A percentile compares a stretch with the other conserved stretches of the same genome.
phyloP scores from a whole-genome alignment of 2,329 filamentous ascomycete species.

The Elsinoe batatas region DNA sequence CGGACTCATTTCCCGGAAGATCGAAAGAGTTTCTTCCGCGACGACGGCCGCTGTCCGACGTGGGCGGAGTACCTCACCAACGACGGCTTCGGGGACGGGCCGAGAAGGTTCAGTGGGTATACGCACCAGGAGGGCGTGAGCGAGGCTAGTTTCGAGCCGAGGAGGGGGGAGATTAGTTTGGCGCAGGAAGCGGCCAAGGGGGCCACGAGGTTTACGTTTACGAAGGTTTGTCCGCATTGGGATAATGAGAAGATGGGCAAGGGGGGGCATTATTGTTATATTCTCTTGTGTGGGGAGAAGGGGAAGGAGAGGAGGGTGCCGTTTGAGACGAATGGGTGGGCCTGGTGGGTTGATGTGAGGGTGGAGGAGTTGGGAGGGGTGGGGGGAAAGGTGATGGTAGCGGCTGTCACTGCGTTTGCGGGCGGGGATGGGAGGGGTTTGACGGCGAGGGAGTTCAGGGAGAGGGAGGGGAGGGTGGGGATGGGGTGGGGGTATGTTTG shows the following conservation, averaged over 20 bases:
- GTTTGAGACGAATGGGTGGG: conserved; percentile 63
- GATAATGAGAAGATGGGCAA: conserved; percentile 56
- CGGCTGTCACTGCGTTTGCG: conserved; percentile 48
- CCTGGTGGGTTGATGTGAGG: conserved; percentile 70
- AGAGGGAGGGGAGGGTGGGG: conserved; percentile 37
- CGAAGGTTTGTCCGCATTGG: conserved; percentile 75
- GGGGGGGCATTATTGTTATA: conserved; percentile 57
- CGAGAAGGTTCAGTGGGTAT: conserved; percentile 38
- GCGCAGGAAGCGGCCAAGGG: conserved; percentile 33
- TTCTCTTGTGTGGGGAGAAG: conserved; percentile 59
- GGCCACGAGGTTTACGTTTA: conserved; percentile 63
- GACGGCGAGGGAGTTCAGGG: conserved; percentile 38
- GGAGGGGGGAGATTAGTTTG: conserved; percentile 50
- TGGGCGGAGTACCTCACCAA: conserved; percentile 80
- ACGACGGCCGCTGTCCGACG: conserved; percentile 51
- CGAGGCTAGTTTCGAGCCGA: conserved; percentile 52
- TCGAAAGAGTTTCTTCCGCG: conserved; percentile 58
- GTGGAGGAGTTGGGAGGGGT: conserved; percentile 54
- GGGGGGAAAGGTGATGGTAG: conserved; percentile 57
- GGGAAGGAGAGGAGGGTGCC: conserved; percentile 60
- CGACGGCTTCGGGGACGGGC: conserved; percentile 35
- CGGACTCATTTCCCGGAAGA: conserved; percentile 68
- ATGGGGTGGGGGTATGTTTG: conserved; percentile 44
- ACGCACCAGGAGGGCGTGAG: conserved; percentile 43
- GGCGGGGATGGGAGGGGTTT: conserved; percentile 45